Percentiles rank a stretch among this genome's conserved stretches.
These are phyloP conservation scores for Ogataea pilisensis DNA, from an alignment of 805 yeast genomes.

Conservation along the genomic window DNA sequence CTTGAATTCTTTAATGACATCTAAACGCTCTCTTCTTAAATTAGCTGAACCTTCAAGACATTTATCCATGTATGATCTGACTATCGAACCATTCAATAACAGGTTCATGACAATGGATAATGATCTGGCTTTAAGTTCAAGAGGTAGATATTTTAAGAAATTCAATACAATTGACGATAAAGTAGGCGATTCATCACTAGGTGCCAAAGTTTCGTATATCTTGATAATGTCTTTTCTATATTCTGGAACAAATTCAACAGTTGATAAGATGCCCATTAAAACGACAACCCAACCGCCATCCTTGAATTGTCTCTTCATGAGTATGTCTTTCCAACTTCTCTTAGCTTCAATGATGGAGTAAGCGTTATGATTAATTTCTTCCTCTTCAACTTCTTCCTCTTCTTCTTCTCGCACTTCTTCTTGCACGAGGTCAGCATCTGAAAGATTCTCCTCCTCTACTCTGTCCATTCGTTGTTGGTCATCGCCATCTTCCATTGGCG, in stretches of 20 bases:
- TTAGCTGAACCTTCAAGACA: slow-evolving; percentile 61
- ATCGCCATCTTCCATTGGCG: too few relatives aligned
- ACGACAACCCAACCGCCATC: slow-evolving; percentile 86
- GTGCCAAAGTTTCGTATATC: slow-evolving; percentile 54
- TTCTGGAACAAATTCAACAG: slow-evolving; percentile 53
- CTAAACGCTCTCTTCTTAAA: slow-evolving; percentile 64
- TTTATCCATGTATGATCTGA: slow-evolving; percentile 62
- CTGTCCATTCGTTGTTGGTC: slow-evolving; percentile 22
- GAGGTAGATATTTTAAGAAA: slow-evolving; percentile 50
- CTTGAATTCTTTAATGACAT: slow-evolving; percentile 59
- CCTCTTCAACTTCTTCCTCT: slow-evolving; percentile 24
- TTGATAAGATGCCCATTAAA: slow-evolving; percentile 65
- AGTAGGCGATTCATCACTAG: slow-evolving; percentile 47
- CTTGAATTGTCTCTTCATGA: slow-evolving; percentile 67
- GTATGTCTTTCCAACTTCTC: slow-evolving; percentile 75
- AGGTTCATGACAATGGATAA: slow-evolving; percentile 63
- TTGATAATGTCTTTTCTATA: slow-evolving; percentile 47
- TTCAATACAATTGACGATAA: slow-evolving; percentile 45
- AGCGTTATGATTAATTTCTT: slow-evolving; percentile 40
- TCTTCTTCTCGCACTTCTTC: slow-evolving; percentile 23
- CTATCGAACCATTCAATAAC: slow-evolving; percentile 50
- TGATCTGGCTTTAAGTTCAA: slow-evolving; percentile 51
- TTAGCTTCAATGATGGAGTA: slow-evolving; percentile 49
- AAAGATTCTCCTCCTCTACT: slow-evolving; percentile 21
- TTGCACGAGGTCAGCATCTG: slow-evolving; percentile 22